These are phyloP conservation scores for Annulohypoxylon truncatum DNA, from an alignment of 2,329 filamentous ascomycete genomes.

Conservation along the genomic window DNA sequence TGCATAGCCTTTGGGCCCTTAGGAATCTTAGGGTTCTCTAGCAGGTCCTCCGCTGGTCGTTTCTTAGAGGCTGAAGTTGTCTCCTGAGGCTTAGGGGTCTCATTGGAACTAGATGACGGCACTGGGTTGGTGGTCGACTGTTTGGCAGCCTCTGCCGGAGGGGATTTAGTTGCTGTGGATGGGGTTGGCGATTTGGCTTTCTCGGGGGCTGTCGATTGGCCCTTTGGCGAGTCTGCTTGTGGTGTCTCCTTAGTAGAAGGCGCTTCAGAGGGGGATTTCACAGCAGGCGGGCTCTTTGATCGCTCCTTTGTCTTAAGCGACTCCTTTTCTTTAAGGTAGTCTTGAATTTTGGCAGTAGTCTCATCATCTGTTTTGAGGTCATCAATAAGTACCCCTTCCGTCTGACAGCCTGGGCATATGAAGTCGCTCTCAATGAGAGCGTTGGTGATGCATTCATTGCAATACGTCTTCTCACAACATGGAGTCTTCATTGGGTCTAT, in stretches of 20 bases:
- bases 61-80: constrained; percentile 71
- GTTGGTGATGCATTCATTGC: constrained; percentile 99
- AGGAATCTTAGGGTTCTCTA: constrained; percentile 72
- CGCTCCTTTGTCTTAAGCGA: constrained; percentile 57
- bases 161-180: constrained; percentile 50
- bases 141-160: constrained; percentile 40
- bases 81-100: constrained; percentile 39
- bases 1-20: constrained; percentile 75
- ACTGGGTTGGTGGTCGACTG: constrained; percentile 44
- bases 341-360: constrained; percentile 79
- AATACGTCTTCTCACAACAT: constrained; percentile 98
- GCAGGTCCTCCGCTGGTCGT: constrained; percentile 79
- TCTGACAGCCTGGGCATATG: constrained; percentile 90
- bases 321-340: constrained; percentile 73
- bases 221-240: constrained; percentile 51
- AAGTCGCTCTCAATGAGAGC: constrained; percentile 98
- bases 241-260: constrained; percentile 49
- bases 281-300: constrained; percentile 60
- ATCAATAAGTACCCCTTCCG: constrained; percentile 92
- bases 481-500: constrained; percentile 99
- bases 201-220: constrained; percentile 48
- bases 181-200: constrained; percentile 46
- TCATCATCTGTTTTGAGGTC: constrained; percentile 87
- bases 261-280: constrained; percentile 48
- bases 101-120: constrained; percentile 41